A percentile compares a stretch with the other conserved stretches of the same genome.
phyloP scores from a whole-genome alignment of 2,329 filamentous ascomycete species.

The Fusarium albidum region DNA sequence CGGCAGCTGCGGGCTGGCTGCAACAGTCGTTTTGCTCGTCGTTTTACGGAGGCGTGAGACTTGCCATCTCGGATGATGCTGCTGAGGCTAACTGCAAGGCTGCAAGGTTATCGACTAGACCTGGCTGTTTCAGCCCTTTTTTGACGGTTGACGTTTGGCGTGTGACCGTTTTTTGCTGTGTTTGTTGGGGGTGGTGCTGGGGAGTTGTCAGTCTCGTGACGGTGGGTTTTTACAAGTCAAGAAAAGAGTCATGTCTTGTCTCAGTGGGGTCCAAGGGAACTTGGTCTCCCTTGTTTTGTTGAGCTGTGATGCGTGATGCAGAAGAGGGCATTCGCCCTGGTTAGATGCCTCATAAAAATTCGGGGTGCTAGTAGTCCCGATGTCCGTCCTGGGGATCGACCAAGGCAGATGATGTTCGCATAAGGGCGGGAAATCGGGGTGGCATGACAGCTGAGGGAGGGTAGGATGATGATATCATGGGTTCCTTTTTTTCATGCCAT shows the following conservation, averaged over 20 bases:
- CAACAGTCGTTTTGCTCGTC: neutral
- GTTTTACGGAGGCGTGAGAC: constrained; percentile 8
- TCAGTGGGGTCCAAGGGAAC: neutral
- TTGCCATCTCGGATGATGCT: constrained; percentile 5
- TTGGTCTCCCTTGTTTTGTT: constrained; percentile 23
- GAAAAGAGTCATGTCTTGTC: constrained; percentile 20
- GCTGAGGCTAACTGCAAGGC: neutral
- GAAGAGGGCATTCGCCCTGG: neutral
- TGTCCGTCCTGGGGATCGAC: constrained; percentile 1
- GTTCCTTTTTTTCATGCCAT: constrained; percentile 13
- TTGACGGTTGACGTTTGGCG: constrained; percentile 6
- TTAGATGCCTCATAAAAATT: too few species aligned
- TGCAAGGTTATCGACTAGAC: constrained; percentile 11
- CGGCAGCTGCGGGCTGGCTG: neutral
- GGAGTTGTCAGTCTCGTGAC: constrained; percentile 25
- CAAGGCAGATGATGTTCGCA: constrained; percentile 34
- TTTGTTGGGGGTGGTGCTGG: neutral
- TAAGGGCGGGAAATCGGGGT: constrained; percentile 15
- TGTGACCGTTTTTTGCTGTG: constrained; percentile 12
- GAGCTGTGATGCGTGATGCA: neutral
- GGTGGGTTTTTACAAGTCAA: neutral
- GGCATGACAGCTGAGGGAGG: constrained; percentile 37
- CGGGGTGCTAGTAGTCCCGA: too few species aligned
- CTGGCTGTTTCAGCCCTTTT: constrained; percentile 17
- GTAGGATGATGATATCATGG: constrained; percentile 41